phyloP scores from a whole-genome alignment of 2,329 filamentous ascomycete species.

The Endoconidiophora polonica region DNA sequence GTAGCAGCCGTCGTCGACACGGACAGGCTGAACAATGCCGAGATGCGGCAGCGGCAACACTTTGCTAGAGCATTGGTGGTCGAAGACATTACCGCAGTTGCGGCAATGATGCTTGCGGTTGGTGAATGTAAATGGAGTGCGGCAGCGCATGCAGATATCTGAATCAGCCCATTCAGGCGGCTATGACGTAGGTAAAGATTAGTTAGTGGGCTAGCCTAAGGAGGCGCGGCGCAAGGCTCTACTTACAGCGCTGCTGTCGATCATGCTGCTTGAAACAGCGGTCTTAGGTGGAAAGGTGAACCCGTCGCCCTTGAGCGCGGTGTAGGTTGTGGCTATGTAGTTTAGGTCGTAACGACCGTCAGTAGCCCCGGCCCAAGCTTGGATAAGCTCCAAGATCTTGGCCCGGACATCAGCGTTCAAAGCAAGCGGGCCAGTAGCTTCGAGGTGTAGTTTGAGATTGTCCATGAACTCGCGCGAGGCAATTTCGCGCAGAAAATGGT shows the following conservation, averaged over 20 bases:
- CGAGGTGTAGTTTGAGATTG: constrained; percentile 78
- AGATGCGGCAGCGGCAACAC: constrained; percentile 75
- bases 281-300: constrained; percentile 78
- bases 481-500: constrained; percentile 88
- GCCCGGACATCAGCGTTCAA: constrained; percentile 72
- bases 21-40: constrained; percentile 76
- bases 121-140: constrained; percentile 89
- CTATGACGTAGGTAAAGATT: constrained; percentile 24
- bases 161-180: constrained; percentile 96
- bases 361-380: constrained; percentile 81
- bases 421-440: constrained; percentile 55
- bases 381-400: constrained; percentile 86
- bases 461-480: constrained; percentile 98
- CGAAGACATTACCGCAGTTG: constrained; percentile 96
- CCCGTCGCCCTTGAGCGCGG: constrained; percentile 54
- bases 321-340: constrained; percentile 83
- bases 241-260: constrained; percentile 85
- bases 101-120: constrained; percentile 97
- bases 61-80: constrained; percentile 86
- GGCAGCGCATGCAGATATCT: constrained; percentile 95
- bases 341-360: constrained; percentile 67
- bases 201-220: too few relatives aligned
- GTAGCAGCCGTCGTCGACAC: constrained; percentile 93
- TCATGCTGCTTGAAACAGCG: constrained; percentile 87
- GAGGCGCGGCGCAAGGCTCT: not conserved